A percentile compares a stretch with the other conserved stretches of the same genome.
Evolutionary conservation across 768 basidiomycete species (phyloP).

Genomic region (Galerina marginata): DNA sequence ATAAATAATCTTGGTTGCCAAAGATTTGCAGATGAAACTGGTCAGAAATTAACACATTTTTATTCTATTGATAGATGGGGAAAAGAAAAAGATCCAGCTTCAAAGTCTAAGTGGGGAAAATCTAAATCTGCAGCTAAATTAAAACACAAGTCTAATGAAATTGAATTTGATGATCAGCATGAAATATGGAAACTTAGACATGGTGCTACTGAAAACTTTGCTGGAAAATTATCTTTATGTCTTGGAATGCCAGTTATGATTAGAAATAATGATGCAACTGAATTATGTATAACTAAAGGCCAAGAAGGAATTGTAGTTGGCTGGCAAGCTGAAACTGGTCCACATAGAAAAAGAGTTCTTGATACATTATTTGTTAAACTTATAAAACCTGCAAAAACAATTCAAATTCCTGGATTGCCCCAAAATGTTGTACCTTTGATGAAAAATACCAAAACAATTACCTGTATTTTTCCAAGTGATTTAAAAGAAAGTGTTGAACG

Average conservation of each 20-base stretch:
- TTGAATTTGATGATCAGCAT: too few relatives aligned
- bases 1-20: slow-evolving; percentile 11
- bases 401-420: slow-evolving; percentile 28
- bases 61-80: slow-evolving; percentile 23
- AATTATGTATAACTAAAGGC: too few relatives aligned
- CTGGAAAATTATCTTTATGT: background rate
- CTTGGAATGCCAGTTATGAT: too few relatives aligned
- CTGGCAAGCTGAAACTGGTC: slow-evolving; percentile 7
- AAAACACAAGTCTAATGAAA: too few relatives aligned
- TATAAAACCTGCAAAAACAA: too few relatives aligned
- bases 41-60: slow-evolving; percentile 30
- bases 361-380: too few relatives aligned
- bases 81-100: background rate
- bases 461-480: slow-evolving; percentile 25
- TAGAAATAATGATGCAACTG: too few relatives aligned
- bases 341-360: background rate
- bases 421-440: slow-evolving; percentile 38
- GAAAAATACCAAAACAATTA: background rate
- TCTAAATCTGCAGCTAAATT: too few relatives aligned
- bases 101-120: too few relatives aligned
- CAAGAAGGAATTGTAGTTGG: too few relatives aligned
- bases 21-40: slow-evolving; percentile 34
- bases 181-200: too few relatives aligned
- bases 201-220: too few relatives aligned
- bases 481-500: slow-evolving; percentile 15